A percentile compares a stretch with the other conserved stretches of the same genome.
phyloP scores from a whole-genome alignment of 2,329 filamentous ascomycete species.

The Cadophora sp. region DNA sequence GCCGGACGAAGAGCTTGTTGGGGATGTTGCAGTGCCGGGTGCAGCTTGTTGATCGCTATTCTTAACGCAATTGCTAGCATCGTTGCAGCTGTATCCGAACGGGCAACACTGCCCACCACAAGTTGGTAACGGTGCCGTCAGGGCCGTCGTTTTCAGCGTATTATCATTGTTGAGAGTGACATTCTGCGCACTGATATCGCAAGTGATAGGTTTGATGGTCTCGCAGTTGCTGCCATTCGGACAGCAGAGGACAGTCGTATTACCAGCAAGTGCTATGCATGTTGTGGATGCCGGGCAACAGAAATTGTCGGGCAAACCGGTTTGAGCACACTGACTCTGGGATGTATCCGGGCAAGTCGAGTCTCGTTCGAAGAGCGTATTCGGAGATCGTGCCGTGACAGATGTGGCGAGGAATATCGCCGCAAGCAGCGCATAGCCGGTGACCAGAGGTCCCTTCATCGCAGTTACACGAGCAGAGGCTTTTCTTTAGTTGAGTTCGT shows the following conservation, averaged over 20 bases:
- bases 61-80: constrained; percentile 53
- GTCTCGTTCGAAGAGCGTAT: constrained; percentile 51
- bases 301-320: constrained; percentile 65
- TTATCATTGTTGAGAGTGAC: constrained; percentile 60
- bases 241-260: constrained; percentile 75
- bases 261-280: constrained; percentile 68
- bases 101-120: constrained; percentile 73
- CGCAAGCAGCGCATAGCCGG: constrained; percentile 29
- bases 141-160: constrained; percentile 70
- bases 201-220: constrained; percentile 68
- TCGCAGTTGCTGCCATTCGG: constrained; percentile 63
- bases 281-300: constrained; percentile 64
- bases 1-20: constrained; percentile 21
- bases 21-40: constrained; percentile 32
- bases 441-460: constrained; percentile 34
- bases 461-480: background rate
- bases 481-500: background rate
- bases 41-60: constrained; percentile 56
- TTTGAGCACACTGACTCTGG: constrained; percentile 55
- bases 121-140: constrained; percentile 58
- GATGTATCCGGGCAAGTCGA: constrained; percentile 57
- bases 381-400: constrained; percentile 48
- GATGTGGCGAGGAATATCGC: constrained; percentile 44
- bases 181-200: constrained; percentile 68
- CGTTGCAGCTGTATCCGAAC: constrained; percentile 70